phyloP scores from a whole-genome alignment of 495 filamentous ascomycete species.

The Chaetomidium leptoderma region DNA sequence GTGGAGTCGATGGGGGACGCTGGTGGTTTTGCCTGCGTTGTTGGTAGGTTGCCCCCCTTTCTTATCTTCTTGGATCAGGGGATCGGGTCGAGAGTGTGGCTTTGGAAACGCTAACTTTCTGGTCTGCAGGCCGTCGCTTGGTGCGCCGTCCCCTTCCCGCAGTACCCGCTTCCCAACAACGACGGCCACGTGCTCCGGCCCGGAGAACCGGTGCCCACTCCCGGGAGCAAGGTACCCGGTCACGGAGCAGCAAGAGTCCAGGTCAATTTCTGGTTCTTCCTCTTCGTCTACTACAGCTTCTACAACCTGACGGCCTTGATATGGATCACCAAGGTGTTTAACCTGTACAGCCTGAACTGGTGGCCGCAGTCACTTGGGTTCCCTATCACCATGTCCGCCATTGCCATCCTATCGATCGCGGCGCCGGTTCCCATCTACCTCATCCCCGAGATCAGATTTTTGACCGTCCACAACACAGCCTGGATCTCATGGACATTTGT shows the following conservation, averaged over 20 bases:
- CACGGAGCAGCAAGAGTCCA: slow-evolving; percentile 57
- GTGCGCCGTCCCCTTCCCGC: slow-evolving; percentile 61
- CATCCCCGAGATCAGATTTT: slow-evolving; percentile 42
- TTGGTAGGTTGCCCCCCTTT: slow-evolving; percentile 46
- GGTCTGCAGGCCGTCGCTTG: slow-evolving; percentile 51
- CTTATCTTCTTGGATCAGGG: background rate
- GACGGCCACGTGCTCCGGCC: slow-evolving; percentile 26
- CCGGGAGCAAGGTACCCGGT: slow-evolving; percentile 46
- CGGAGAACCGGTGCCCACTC: slow-evolving; percentile 22
- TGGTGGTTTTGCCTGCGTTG: slow-evolving; percentile 54
- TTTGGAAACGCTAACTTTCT: background rate
- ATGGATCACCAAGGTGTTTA: slow-evolving; percentile 66
- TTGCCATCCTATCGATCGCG: slow-evolving; percentile 51
- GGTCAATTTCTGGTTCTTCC: slow-evolving; percentile 66
- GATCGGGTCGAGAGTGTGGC: no score
- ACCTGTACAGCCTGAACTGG: slow-evolving; percentile 62
- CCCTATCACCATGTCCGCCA: slow-evolving; percentile 51
- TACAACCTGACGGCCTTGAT: slow-evolving; percentile 60
- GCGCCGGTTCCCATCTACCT: slow-evolving; percentile 56
- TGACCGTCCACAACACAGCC: slow-evolving; percentile 55
- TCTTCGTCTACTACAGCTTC: slow-evolving; percentile 61
- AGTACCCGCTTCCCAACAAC: slow-evolving; percentile 47
- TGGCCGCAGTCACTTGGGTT: slow-evolving; percentile 59
- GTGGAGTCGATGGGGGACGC: slow-evolving; percentile 53
- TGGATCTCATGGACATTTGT: slow-evolving; percentile 63